Evolutionary conservation across 2,329 filamentous ascomycete genomes (phyloP).

Genomic region (Hypoxylon sp.): DNA sequence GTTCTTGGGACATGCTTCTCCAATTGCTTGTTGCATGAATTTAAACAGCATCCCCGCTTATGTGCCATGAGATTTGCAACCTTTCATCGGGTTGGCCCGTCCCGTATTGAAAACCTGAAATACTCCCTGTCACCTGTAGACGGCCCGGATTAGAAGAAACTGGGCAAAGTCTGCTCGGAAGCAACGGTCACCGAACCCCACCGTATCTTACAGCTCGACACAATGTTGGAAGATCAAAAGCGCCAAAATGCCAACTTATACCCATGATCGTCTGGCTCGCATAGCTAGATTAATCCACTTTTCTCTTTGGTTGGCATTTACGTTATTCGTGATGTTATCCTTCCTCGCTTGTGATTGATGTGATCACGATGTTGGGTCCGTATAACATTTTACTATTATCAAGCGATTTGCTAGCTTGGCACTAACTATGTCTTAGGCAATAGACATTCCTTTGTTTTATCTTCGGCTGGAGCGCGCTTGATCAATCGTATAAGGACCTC

Average conservation of each 20-base stretch:
- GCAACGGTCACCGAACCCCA: constrained; percentile 31
- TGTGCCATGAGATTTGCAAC: constrained; percentile 23
- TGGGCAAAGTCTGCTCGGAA: constrained; percentile 24
- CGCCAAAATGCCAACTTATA: not conserved
- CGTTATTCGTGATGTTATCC: constrained; percentile 17
- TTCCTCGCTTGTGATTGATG: not conserved
- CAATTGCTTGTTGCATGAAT: constrained; percentile 11
- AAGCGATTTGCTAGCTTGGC: constrained; percentile 16
- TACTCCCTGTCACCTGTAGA: not conserved
- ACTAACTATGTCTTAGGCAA: not conserved
- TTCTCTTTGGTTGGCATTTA: not conserved
- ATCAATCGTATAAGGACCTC: not conserved
- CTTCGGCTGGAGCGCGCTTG: not conserved
- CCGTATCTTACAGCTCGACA: constrained; percentile 9
- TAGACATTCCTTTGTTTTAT: not conserved
- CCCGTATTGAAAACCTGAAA: constrained; percentile 7
- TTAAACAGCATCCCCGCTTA: constrained; percentile 17
- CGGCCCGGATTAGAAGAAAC: constrained; percentile 1
- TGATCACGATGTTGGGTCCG: constrained; percentile 11
- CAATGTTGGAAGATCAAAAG: not conserved
- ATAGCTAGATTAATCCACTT: not conserved
- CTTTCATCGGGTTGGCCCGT: constrained; percentile 24
- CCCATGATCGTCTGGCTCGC: not conserved
- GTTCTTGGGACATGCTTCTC: constrained; percentile 41
- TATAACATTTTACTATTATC: constrained; percentile 1